Evolutionary conservation across 1,139 yeast genomes (phyloP), one percentile per base, ranked within the genome.

Genomic region (Saccharomyces hybrid): DNA sequence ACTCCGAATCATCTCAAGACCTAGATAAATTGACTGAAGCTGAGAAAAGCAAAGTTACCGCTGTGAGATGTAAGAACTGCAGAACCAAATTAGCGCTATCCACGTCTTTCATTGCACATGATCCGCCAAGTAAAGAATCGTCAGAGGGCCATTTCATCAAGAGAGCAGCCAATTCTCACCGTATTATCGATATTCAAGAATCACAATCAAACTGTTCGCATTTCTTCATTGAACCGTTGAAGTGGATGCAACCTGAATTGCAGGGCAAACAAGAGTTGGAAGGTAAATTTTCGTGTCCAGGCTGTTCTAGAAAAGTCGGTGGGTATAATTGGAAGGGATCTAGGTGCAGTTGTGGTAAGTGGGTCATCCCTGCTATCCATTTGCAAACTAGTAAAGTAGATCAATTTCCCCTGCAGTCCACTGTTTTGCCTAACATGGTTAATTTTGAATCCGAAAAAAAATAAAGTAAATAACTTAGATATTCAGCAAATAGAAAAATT

Each of bases 271-370:
- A 80, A 49, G 85, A 84, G 53, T 65, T 93, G 5, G 97, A 91
- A 67, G 99, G 99, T 2, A 88, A 86, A 64, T 82, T 93, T 51
- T 69, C 73, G 23, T 93, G 99, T 69, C 95, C 95, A 3, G 86
- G 84, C 64, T 93, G 99, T 73, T 74, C 76, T 5, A 77, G 87
- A n/a, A 86, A 86, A 70, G 80, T 86, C 2, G 99, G 99, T 5
- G 91, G 90, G 0, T 93, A 90, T 67, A 83, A 86, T 59, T 93
- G 99, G 99, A 88, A 84, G 67, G 99, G 99, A 0, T 83, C 91
- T 4, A 76, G 95, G 61, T 93, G 99, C 69, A 83, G 95, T 55
- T 93, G 99, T 72, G 97, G 98, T 2, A 82, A 82, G 63, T 93
- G 99, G 99, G 84, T 93, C 76, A 80, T 89, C 5, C 99, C 99